Percentiles rank a stretch among this genome's conserved stretches.
Evolutionary conservation across 2,329 filamentous ascomycete species (phyloP).

Genomic region (Talaromyces piceae): DNA sequence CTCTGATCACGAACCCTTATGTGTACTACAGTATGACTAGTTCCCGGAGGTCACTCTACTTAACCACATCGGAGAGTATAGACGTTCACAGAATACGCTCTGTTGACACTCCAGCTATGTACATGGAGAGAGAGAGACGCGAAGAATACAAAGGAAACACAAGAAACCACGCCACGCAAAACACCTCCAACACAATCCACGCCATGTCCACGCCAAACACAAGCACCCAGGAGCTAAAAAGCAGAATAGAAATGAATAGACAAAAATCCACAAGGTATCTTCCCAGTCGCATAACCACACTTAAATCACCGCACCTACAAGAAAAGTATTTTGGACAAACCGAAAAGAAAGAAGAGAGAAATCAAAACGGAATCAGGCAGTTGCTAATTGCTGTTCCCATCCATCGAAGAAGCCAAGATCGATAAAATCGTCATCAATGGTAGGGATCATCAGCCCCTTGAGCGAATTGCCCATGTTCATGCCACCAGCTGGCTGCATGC

Average conservation of each 20-base stretch:
- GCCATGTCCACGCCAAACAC: background rate
- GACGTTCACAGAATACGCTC: background rate
- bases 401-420: constrained; percentile 24
- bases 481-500: constrained; percentile 13
- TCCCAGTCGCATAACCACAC: background rate
- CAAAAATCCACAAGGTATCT: background rate
- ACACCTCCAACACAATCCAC: background rate
- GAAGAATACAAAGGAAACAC: background rate
- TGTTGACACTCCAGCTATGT: background rate
- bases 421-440: constrained; percentile 25
- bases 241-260: background rate
- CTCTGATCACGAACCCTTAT: too few species aligned
- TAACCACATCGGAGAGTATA: too few species aligned
- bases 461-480: constrained; percentile 26
- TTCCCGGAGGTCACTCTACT: too few species aligned
- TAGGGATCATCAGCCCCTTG: constrained; percentile 30
- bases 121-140: background rate
- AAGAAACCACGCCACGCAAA: background rate
- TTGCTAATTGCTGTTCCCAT: constrained; percentile 26
- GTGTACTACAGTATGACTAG: too few species aligned
- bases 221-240: background rate
- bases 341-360: background rate
- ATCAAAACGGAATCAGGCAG: background rate
- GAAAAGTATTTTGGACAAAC: background rate
- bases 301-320: background rate